Evolutionary conservation across 1,139 yeast species (phyloP), one percentile per base, ranked within the genome.

Genomic region (Geotrichum klebahnii): DNA sequence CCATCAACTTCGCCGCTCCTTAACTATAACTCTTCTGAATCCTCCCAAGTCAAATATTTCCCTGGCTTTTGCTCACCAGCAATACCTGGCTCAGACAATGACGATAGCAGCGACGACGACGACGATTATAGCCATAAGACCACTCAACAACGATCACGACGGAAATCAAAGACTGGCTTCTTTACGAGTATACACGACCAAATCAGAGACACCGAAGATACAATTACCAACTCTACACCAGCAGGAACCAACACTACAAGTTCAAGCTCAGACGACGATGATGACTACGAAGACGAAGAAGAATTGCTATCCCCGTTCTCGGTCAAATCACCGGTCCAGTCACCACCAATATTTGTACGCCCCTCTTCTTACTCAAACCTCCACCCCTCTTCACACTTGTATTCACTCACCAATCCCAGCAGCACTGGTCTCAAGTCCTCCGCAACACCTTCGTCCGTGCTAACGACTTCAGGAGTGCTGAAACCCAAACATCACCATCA

Each of bases 31-130:
- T n/a, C n/a, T n/a, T n/a, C n/a, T n/a, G n/a, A n/a, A n/a, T n/a
- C n/a, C 19, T 3, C 41, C 5, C 41, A 37, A 23, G 41, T 31
- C 17, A 19, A 23, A 20, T 38, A 38, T 32, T 42, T 42, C 28
- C 46, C 46, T 16, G 46, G 46, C 24, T 42, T 42, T 33, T 42
- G 46, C 33, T 34, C 46, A 20, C 46, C 46, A 24, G 9, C 20
- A n/a, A n/a, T n/a, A n/a, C 17, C 32, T 8, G 23, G 10, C 33
- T 26, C 33, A 3, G 42, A 38, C 42, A 38, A 19, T n/a, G 42
- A 38, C 9, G 32, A 26, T 33, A 16, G 16, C 22, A 26, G 33
- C 22, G 16, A 20, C 41, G 31, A 20, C 2, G 19, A n/a, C 33
- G n/a, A 38, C 17, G 17, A 9, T n/a, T 16, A 37, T 9, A 5